Conservation (phyloP, 2,329 filamentous ascomycete genomes). For the Coleophoma crateriformis region DNA sequence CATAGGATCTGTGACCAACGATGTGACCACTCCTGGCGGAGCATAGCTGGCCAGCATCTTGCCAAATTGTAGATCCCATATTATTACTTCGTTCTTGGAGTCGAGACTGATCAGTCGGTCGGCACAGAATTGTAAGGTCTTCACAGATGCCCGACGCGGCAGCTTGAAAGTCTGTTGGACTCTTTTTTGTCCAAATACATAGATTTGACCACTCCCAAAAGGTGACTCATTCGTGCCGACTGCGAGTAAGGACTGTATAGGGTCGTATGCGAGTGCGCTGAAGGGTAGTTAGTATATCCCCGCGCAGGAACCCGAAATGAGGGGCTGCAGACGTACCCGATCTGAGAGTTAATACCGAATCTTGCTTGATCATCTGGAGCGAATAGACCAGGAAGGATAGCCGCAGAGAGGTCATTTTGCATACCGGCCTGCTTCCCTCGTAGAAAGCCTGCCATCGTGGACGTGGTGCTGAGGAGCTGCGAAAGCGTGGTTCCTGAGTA, state of each 20-base stretch:
- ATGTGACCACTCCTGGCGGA: conserved; percentile 70
- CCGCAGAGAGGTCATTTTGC: conserved; percentile 81
- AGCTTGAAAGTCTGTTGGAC: conserved; percentile 72
- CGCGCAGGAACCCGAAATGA: conserved; percentile 1
- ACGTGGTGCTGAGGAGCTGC: background rate
- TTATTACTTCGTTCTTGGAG: conserved; percentile 74
- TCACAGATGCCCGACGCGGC: conserved; percentile 67
- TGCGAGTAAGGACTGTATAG: conserved; percentile 87
- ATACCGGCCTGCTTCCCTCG: conserved; percentile 91
- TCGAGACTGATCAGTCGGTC: conserved; percentile 84
- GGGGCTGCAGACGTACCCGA: conserved; percentile 42
- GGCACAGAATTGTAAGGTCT: conserved; percentile 75
- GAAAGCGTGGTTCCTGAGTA: background rate
- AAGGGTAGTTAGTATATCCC: conserved; percentile 24
- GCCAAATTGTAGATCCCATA: conserved; percentile 76
- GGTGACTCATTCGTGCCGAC: conserved; percentile 85
- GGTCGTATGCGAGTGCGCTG: conserved; percentile 84
- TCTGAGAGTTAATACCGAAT: conserved; percentile 76
- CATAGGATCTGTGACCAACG: conserved; percentile 77
- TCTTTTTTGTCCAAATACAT: conserved; percentile 77
- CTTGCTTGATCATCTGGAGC: conserved; percentile 76
- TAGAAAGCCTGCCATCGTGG: conserved; percentile 76
- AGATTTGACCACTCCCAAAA: conserved; percentile 82
- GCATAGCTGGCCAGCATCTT: conserved; percentile 63
- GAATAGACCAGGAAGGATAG: conserved; percentile 73